These are phyloP conservation scores for Sideroxylon spinosum DNA, from an alignment of 179 eudicot genomes.

Conservation along the genomic window DNA sequence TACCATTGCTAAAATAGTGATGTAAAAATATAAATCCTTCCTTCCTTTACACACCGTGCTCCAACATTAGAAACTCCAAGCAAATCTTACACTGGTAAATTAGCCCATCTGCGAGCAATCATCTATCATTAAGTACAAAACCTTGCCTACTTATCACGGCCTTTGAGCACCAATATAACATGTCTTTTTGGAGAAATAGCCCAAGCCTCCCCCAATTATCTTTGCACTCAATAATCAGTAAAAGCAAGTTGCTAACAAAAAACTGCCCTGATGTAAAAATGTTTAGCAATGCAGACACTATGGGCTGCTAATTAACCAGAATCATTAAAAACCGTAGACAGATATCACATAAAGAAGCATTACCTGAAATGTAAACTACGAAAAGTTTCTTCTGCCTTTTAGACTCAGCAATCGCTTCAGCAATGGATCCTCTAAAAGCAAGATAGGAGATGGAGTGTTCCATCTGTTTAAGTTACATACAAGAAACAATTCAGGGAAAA, in stretches of 20 bases:
- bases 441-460: constrained; percentile 41
- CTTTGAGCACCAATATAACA: neutral
- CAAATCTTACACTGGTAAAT: no score
- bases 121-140: neutral
- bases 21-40: neutral
- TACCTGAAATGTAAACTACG: constrained; percentile 56
- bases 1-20: neutral
- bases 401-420: constrained; percentile 52
- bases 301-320: no score
- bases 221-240: no score
- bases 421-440: constrained; percentile 49
- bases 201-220: neutral
- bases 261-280: no score
- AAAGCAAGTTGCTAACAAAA: no score
- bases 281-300: no score
- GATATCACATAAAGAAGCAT: constrained; percentile 2
- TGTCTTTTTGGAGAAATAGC: neutral
- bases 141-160: neutral
- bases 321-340: neutral
- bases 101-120: neutral
- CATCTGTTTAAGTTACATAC: constrained; percentile 35
- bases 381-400: constrained; percentile 56
- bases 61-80: neutral
- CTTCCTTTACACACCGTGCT: neutral
- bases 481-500: neutral